Percentiles rank a stretch among this genome's conserved stretches.
Conservation (phyloP, 73 alveolate genomes). For the Tetrahymena borealis region DNA sequence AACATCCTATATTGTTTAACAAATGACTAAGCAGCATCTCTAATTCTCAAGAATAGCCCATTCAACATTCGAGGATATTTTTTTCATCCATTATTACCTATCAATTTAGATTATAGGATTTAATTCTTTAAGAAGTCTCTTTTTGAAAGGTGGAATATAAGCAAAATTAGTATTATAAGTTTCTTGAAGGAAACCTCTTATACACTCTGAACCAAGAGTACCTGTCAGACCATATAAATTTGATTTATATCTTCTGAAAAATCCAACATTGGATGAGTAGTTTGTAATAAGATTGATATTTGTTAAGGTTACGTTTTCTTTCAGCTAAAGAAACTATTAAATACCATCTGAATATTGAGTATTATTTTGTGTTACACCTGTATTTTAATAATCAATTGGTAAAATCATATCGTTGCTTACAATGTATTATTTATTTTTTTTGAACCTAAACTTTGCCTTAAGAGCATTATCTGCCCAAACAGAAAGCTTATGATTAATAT, state of each 20-base stretch:
- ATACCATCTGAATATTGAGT: constrained; percentile 9
- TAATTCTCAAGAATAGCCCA: background rate
- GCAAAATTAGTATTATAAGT: background rate
- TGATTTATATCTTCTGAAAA: background rate
- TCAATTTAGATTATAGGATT: background rate
- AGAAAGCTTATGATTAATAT: background rate
- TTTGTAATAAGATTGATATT: background rate
- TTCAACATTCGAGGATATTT: background rate
- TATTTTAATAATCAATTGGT: constrained; percentile 8
- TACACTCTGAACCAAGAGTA: constrained; percentile 5
- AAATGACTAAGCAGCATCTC: constrained; percentile 30
- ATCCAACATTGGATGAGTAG: constrained; percentile 7
- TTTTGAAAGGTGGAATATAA: constrained; percentile 1
- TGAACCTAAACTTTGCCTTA: background rate
- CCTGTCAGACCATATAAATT: constrained; percentile 23
- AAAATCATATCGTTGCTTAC: background rate
- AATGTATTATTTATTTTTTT: background rate
- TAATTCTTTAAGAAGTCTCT: background rate
- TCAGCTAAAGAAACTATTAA: constrained; percentile 3
- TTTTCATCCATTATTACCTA: background rate
- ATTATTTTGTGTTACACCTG: constrained; percentile 14
- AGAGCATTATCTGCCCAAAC: background rate
- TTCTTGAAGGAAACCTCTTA: background rate
- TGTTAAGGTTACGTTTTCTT: background rate
- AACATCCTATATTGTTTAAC: constrained; percentile 27